A percentile compares a stretch with the other conserved stretches of the same genome.
Conservation (phyloP, 192 early-diverging fungal genomes). For the Coemansia sp. region DNA sequence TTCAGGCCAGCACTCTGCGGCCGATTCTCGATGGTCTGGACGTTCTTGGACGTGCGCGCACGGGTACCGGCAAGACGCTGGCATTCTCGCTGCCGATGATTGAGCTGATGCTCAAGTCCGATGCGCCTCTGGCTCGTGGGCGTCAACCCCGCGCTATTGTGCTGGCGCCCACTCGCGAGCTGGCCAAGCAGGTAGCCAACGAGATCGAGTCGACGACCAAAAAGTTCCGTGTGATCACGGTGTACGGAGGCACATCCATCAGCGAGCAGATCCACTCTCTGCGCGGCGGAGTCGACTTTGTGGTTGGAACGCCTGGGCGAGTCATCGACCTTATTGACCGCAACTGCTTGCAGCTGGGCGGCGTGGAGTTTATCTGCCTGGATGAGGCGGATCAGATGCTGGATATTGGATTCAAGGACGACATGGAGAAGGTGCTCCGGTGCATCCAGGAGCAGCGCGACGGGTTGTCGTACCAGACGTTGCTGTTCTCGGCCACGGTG, state of each 20-base stretch:
- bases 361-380: conserved; percentile 76
- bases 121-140: conserved; percentile 26
- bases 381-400: conserved; percentile 97
- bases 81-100: conserved; percentile 92
- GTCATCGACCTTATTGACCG: conserved; percentile 76
- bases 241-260: conserved; percentile 92
- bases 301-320: conserved; percentile 96
- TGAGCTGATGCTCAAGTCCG: conserved; percentile 65
- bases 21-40: conserved; percentile 71
- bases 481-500: conserved; percentile 97
- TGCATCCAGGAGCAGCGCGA: conserved; percentile 80
- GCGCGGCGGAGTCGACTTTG: conserved; percentile 78
- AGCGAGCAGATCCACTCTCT: conserved; percentile 82
- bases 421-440: conserved; percentile 87
- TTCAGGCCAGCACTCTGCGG: conserved; percentile 85
- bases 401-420: conserved; percentile 94
- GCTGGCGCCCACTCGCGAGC: conserved; percentile 90
- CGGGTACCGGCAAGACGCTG: conserved; percentile 97
- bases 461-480: conserved; percentile 69
- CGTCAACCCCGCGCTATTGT: conserved; percentile 70
- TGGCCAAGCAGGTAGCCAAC: conserved; percentile 82
- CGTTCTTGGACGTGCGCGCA: conserved; percentile 93
- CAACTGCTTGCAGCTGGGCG: conserved; percentile 70
- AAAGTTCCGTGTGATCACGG: conserved; percentile 65
- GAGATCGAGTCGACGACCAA: conserved; percentile 71